Evolutionary conservation across 805 yeast species (phyloP).

Genomic region (Scheffersomyces spartinae): DNA sequence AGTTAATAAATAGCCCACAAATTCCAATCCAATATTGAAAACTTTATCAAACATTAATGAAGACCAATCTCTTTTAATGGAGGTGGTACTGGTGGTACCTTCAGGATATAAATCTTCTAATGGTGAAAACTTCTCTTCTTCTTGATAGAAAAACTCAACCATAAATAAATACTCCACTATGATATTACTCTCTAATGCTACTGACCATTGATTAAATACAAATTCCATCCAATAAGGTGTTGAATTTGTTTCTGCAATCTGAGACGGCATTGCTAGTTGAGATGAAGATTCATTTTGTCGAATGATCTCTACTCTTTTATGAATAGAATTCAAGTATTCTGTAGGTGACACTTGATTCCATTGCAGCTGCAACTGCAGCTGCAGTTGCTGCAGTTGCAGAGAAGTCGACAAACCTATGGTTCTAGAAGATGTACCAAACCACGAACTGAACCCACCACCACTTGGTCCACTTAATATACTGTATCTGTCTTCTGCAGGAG

Average conservation of each 20-base stretch:
- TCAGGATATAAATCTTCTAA: slow-evolving; percentile 5
- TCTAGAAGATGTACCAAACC: slow-evolving; percentile 9
- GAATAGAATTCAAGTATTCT: not conserved
- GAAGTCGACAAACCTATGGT: not conserved
- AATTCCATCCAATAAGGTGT: slow-evolving; percentile 59
- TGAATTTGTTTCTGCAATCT: slow-evolving; percentile 72
- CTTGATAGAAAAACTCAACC: slow-evolving; percentile 54
- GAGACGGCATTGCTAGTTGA: slow-evolving; percentile 63
- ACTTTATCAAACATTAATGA: slow-evolving; percentile 24
- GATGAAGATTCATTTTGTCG: slow-evolving; percentile 3
- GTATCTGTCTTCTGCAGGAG: slow-evolving; percentile 14
- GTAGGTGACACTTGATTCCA: slow-evolving; percentile 1
- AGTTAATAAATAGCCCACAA: slow-evolving; percentile 31
- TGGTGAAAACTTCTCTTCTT: slow-evolving; percentile 22
- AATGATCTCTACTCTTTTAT: too few relatives aligned
- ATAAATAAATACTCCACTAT: slow-evolving; percentile 67
- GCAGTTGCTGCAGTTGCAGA: slow-evolving; percentile 2
- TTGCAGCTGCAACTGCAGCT: not conserved
- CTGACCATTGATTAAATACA: slow-evolving; percentile 59
- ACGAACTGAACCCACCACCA: slow-evolving; percentile 14
- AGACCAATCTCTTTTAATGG: slow-evolving; percentile 17
- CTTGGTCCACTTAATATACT: slow-evolving; percentile 6
- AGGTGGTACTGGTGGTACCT: slow-evolving; percentile 5
- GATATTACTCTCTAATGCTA: slow-evolving; percentile 66
- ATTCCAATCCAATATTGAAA: slow-evolving; percentile 33